These are phyloP conservation scores for Botrytis pseudocinerea DNA, from an alignment of 2,329 filamentous ascomycete genomes.

Conservation along the genomic window DNA sequence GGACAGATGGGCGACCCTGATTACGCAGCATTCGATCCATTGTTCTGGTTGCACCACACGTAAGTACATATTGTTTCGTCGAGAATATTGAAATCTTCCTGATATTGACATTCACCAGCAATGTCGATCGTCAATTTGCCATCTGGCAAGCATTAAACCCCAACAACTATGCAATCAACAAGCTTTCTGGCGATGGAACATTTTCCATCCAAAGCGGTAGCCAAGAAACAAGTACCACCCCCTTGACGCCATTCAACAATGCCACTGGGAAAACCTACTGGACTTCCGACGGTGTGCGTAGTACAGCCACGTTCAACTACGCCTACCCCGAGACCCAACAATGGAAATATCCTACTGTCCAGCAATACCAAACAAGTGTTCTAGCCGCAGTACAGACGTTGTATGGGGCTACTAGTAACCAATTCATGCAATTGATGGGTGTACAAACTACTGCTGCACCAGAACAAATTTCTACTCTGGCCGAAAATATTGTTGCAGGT, in stretches of 20 bases:
- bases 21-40: constrained; percentile 75
- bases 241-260: constrained; percentile 67
- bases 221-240: constrained; percentile 55
- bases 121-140: constrained; percentile 72
- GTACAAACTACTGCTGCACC: constrained; percentile 1
- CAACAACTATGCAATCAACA: constrained; percentile 62
- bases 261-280: constrained; percentile 35
- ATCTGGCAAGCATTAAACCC: constrained; percentile 78
- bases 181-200: constrained; percentile 55
- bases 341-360: constrained; percentile 29
- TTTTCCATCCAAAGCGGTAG: constrained; percentile 60
- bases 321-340: constrained; percentile 65
- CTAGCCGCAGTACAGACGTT: constrained; percentile 27
- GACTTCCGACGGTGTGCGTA: constrained; percentile 28
- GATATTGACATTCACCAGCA: constrained; percentile 41
- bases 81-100: fast-evolving
- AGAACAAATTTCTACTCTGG: background rate
- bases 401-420: constrained; percentile 30
- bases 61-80: constrained; percentile 15
- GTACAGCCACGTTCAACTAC: constrained; percentile 61
- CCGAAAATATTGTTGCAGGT: background rate
- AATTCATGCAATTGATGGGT: constrained; percentile 23
- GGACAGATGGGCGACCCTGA: constrained; percentile 72
- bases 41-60: constrained; percentile 45
- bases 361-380: constrained; percentile 30